Evolutionary conservation across 129 eudicot species (phyloP).

Genomic region (Deinandra increscens): DNA sequence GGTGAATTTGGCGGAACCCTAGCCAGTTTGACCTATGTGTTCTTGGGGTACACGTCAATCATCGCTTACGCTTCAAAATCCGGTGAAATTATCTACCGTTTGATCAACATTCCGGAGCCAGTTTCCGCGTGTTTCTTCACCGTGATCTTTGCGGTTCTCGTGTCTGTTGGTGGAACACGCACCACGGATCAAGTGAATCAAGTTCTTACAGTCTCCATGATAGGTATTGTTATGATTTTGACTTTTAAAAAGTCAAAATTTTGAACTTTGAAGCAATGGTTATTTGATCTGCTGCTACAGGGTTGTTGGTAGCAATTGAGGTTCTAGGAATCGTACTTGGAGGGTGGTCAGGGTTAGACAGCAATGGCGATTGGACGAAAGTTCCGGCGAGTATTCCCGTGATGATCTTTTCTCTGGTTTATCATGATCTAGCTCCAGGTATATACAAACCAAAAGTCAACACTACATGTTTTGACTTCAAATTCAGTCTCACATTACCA

Average conservation of each 20-base stretch:
- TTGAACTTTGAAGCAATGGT: constrained; percentile 14
- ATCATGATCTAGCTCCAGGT: constrained; percentile 90
- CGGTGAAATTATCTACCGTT: constrained; percentile 70
- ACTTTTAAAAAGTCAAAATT: neutral
- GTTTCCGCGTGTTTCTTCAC: constrained; percentile 60
- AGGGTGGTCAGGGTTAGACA: constrained; percentile 66
- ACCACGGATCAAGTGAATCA: constrained; percentile 77
- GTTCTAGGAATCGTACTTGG: constrained; percentile 56
- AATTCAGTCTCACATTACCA: neutral
- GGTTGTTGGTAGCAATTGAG: constrained; percentile 60
- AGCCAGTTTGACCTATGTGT: constrained; percentile 65
- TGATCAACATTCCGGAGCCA: constrained; percentile 58
- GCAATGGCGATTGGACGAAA: constrained; percentile 64
- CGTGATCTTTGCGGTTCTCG: constrained; percentile 46
- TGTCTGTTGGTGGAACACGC: constrained; percentile 67
- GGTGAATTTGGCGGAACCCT: constrained; percentile 76
- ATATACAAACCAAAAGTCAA: neutral
- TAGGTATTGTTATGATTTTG: constrained; percentile 36
- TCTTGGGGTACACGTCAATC: constrained; percentile 85
- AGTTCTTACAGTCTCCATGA: constrained; percentile 66
- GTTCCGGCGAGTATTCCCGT: constrained; percentile 84
- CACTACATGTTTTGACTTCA: constrained; percentile 1
- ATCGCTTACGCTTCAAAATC: constrained; percentile 79
- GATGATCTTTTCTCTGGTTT: constrained; percentile 82
- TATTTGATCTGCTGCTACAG: constrained; percentile 44